These are phyloP conservation scores for Sporothrix inflata DNA, from an alignment of 2,329 filamentous ascomycete genomes.

Conservation along the genomic window DNA sequence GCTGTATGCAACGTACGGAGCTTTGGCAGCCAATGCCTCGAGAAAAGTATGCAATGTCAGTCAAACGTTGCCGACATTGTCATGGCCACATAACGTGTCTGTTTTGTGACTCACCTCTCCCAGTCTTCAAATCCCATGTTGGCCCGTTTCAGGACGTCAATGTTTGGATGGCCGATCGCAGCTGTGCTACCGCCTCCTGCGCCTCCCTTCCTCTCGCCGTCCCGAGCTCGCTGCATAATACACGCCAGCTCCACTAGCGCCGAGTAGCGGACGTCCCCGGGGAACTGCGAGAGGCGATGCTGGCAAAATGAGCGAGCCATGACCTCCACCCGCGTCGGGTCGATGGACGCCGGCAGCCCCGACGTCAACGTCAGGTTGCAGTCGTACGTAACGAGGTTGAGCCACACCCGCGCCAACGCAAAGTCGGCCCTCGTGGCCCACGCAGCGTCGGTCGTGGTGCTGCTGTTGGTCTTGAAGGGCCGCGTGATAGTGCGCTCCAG, in stretches of 20 bases:
- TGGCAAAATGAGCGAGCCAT: slow-evolving; percentile 8
- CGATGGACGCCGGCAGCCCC: slow-evolving; percentile 16
- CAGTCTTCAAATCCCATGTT: slow-evolving; percentile 25
- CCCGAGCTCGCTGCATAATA: not conserved
- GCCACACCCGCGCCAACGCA: slow-evolving; percentile 6
- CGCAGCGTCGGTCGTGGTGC: not conserved
- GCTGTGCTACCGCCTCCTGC: not conserved
- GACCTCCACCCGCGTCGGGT: not conserved
- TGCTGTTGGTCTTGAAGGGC: not conserved
- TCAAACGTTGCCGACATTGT: not conserved
- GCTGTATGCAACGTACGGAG: not conserved
- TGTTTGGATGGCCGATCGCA: not conserved
- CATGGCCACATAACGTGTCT: too few relatives aligned
- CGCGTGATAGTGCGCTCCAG: not conserved
- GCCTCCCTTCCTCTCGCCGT: not conserved
- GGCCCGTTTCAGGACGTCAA: slow-evolving; percentile 18
- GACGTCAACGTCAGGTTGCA: slow-evolving; percentile 22
- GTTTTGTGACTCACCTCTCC: slow-evolving; percentile 12
- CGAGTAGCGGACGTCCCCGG: slow-evolving; percentile 13
- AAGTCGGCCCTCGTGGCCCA: not conserved
- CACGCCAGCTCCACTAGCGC: slow-evolving; percentile 22
- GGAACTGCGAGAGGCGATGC: slow-evolving; percentile 9
- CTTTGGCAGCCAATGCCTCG: not conserved
- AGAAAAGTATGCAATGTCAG: not conserved
- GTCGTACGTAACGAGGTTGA: slow-evolving; percentile 25